Percentiles rank a stretch among this genome's conserved stretches.
Conservation (phyloP, 140 eudicot species). For the Bidens hawaiensis region DNA sequence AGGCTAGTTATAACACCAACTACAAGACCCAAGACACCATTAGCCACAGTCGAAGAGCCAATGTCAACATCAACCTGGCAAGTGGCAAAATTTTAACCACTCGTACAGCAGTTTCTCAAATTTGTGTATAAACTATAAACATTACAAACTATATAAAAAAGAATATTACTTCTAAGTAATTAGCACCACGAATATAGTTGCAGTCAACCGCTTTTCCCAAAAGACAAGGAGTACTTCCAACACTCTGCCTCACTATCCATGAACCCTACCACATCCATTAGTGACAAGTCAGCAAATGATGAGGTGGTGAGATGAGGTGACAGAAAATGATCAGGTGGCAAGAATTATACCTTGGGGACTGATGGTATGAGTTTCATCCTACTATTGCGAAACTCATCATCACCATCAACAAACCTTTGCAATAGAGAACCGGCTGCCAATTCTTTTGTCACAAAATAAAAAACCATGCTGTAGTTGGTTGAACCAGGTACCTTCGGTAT, state of each 20-base stretch:
- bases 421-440: slow-evolving; percentile 74
- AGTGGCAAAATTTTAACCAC: slow-evolving; percentile 15
- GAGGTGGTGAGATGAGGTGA: neutral
- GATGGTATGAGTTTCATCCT: slow-evolving; percentile 95
- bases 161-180: slow-evolving; percentile 74
- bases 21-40: slow-evolving; percentile 98
- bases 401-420: slow-evolving; percentile 97
- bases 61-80: slow-evolving; percentile 89
- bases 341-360: slow-evolving; percentile 74
- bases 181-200: slow-evolving; percentile 92
- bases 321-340: neutral
- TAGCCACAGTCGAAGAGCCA: slow-evolving; percentile 98
- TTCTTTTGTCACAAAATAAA: slow-evolving; percentile 74
- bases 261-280: slow-evolving; percentile 59
- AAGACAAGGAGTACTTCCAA: slow-evolving; percentile 98
- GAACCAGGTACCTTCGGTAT: slow-evolving; percentile 88
- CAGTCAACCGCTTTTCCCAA: slow-evolving; percentile 98
- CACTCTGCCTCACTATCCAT: slow-evolving; percentile 99
- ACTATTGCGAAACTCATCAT: slow-evolving; percentile 97
- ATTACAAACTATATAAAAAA: neutral
- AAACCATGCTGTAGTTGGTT: slow-evolving; percentile 96
- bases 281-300: neutral
- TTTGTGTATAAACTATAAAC: neutral
- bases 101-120: no score
- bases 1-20: slow-evolving; percentile 89